Base-by-base conservation (phyloP, 305 asterid species). In the Fraxinus velutina region DNA sequence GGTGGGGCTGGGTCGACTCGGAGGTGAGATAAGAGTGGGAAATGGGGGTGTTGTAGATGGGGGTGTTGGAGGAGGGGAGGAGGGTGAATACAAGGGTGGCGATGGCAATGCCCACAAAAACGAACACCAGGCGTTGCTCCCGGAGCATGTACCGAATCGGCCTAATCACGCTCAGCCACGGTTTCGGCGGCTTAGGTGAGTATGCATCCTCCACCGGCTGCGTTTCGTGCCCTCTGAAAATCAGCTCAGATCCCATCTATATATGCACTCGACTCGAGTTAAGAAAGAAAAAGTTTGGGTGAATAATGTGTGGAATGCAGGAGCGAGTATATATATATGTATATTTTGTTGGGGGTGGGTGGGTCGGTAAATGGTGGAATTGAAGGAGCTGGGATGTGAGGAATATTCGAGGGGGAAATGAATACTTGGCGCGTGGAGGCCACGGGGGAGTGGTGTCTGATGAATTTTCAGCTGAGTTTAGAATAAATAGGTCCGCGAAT, bases 91-190 rank as follows among this genome's bases (percentile, higher is more conserved):
- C 70, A 6, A 91, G 9, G 2, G 97, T 87, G 85, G 98, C 93
- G 68, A 94, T 85, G 0, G 92, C 94, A 83, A 94, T 90, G 89
- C 99, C 99, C 79, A 92, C 86, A 75, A 95, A 77, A n/a, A 93
- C 87, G 90, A 93, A 95, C 0, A 95, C 64, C 76, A 95, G 89
- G 0, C 99, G 91, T 87, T 95, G 99, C 84, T 95, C 99, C 60
- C 97, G 93, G 84, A 95, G 86, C 57, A 95, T 15, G 93, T 93
- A 95, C 75, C 85, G 94, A 64, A 95, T 84, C 83, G 99, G 93
- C 0, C 96, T 90, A 52, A 84, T 89, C 68, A 89, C 91, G 83
- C 32, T 81, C 79, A 86, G 81, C 92, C 97, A 91, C 24, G 96
- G 98, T 87, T 92, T 94, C 19, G 86, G 85, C 24, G 89, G 96